Conservation (phyloP, 2,329 filamentous ascomycete species). For the Rutstroemia sp. region DNA sequence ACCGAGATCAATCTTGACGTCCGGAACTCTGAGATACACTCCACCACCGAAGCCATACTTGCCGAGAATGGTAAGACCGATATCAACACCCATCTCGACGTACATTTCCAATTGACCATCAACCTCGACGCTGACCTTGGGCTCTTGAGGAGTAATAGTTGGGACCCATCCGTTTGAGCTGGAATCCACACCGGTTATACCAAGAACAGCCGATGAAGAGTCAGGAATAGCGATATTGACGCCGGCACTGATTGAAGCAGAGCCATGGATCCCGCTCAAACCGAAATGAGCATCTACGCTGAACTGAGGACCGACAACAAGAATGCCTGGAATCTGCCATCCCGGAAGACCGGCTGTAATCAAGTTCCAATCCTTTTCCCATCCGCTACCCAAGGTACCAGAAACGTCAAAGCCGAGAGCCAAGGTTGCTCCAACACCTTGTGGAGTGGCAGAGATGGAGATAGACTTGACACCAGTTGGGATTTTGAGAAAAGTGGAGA, state of each 20-base stretch:
- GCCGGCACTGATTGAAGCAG: background rate
- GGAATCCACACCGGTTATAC: background rate
- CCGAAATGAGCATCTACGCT: conserved; percentile 6
- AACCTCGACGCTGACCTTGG: conserved; percentile 4
- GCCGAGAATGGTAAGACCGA: conserved; percentile 3
- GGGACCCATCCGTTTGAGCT: conserved; percentile 4
- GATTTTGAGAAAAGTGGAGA: background rate
- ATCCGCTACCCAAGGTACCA: conserved; percentile 6
- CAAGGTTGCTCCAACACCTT: conserved; percentile 4
- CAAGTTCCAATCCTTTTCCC: conserved; percentile 5
- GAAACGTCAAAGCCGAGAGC: conserved; percentile 7
- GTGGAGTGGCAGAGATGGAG: conserved; percentile 1
- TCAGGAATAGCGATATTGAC: conserved; percentile 1
- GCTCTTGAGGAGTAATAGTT: conserved; percentile 1
- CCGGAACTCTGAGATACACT: conserved; percentile 2
- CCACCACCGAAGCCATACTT: conserved; percentile 6
- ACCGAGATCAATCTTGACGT: conserved; percentile 1
- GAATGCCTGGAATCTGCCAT: conserved; percentile 3
- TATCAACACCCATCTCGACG: conserved; percentile 1
- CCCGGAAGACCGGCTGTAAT: conserved; percentile 4
- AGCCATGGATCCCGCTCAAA: conserved; percentile 2
- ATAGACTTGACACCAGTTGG: conserved; percentile 3
- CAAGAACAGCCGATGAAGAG: conserved; percentile 6
- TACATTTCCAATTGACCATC: conserved; percentile 3
- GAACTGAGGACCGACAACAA: conserved; percentile 7